Conservation (phyloP, 768 basidiomycete genomes). For the Trichaptum fuscoviolaceum region DNA sequence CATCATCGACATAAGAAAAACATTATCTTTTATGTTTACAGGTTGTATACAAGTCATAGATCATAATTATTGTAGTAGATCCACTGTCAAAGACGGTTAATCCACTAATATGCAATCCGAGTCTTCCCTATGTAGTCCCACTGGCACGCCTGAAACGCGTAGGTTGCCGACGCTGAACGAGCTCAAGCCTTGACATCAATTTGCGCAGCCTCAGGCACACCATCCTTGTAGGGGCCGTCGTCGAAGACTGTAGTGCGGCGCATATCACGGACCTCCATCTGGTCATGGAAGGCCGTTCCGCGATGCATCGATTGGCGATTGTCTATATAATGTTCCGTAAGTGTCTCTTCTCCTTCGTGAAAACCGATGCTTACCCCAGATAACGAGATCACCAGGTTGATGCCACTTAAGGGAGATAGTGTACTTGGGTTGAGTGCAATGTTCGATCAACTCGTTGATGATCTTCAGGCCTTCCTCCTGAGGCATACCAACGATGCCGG, state of each 20-base stretch:
- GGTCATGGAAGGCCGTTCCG: slow-evolving; percentile 16
- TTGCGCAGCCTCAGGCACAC: background rate
- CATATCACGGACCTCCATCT: slow-evolving; percentile 20
- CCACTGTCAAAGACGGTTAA: background rate
- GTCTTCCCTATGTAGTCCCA: background rate
- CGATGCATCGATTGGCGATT: slow-evolving; percentile 15
- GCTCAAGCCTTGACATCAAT: background rate
- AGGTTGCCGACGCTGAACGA: background rate
- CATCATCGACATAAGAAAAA: background rate
- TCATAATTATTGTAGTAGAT: background rate
- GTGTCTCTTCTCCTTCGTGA: background rate
- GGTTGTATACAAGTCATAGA: background rate
- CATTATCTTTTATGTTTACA: background rate
- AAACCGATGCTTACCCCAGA: slow-evolving; percentile 10
- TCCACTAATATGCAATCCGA: background rate
- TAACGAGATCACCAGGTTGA: slow-evolving; percentile 12
- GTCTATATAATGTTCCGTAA: slow-evolving; percentile 3
- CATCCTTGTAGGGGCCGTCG: slow-evolving; percentile 10
- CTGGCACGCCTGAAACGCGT: background rate
- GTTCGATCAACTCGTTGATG: slow-evolving; percentile 16
- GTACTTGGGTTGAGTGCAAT: slow-evolving; percentile 17
- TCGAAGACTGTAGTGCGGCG: slow-evolving; percentile 19
- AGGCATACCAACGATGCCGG: slow-evolving; percentile 14
- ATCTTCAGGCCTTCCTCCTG: slow-evolving; percentile 14
- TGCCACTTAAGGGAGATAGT: slow-evolving; percentile 15